Percentiles rank a stretch among this genome's conserved stretches.
phyloP scores from a whole-genome alignment of 106 monocot species.

The Iris macrosiphon region DNA sequence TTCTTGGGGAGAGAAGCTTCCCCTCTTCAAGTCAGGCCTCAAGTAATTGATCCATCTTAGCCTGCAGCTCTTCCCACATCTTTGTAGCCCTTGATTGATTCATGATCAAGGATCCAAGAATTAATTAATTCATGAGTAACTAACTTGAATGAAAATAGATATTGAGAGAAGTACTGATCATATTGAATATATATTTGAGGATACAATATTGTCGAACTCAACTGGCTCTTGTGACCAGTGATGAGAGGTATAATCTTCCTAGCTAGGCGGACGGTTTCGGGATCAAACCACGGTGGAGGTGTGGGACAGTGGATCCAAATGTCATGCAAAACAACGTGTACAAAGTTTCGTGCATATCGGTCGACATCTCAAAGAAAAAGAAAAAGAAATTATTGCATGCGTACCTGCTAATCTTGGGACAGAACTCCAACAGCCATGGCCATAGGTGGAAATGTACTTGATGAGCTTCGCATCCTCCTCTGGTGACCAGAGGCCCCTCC shows the following conservation, averaged over 20 bases:
- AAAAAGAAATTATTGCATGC: not conserved
- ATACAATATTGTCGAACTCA: not conserved
- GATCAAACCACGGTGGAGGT: no score
- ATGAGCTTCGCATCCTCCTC: slow-evolving; percentile 77
- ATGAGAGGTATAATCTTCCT: no score
- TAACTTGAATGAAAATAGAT: no score
- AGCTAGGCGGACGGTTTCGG: no score
- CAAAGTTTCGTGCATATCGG: no score
- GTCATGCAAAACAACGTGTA: no score
- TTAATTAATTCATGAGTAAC: no score
- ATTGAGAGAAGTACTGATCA: not conserved
- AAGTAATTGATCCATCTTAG: slow-evolving; percentile 32
- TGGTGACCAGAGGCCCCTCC: slow-evolving; percentile 75
- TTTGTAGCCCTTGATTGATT: slow-evolving; percentile 36
- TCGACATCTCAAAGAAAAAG: no score
- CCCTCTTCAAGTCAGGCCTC: slow-evolving; percentile 37
- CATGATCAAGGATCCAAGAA: no score
- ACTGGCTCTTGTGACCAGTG: no score
- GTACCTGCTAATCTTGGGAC: slow-evolving; percentile 61
- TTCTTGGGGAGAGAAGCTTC: slow-evolving; percentile 35
- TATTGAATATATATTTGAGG: not conserved
- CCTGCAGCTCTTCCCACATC: slow-evolving; percentile 30
- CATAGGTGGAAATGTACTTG: slow-evolving; percentile 59
- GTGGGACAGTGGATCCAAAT: no score
- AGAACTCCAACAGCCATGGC: slow-evolving; percentile 81